phyloP scores from a whole-genome alignment of 2,329 filamentous ascomycete genomes.

The Botrytis elliptica region DNA sequence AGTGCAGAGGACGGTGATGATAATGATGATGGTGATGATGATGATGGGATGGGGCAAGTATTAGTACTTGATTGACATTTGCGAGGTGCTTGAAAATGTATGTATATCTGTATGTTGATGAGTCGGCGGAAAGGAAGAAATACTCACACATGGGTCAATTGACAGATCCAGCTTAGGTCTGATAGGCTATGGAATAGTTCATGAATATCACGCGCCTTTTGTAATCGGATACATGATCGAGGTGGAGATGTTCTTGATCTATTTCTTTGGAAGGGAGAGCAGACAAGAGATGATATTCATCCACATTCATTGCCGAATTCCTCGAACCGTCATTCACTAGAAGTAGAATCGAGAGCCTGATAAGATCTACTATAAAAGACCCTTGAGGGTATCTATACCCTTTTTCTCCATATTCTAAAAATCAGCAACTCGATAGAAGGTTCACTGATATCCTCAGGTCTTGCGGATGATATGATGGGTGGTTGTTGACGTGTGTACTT shows the following conservation, averaged over 20 bases:
- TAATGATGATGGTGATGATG: too few relatives aligned
- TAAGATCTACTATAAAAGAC: too few relatives aligned
- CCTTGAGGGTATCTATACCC: too few relatives aligned
- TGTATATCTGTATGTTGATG: background rate
- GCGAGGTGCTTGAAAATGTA: too few relatives aligned
- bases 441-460: background rate
- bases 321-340: too few relatives aligned
- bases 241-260: background rate
- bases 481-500: background rate
- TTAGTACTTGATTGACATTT: too few relatives aligned
- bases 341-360: too few relatives aligned
- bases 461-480: background rate
- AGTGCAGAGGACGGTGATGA: too few relatives aligned
- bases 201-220: background rate
- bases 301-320: background rate
- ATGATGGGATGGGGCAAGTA: too few relatives aligned
- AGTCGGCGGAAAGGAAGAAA: background rate
- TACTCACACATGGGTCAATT: background rate
- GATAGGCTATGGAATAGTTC: background rate
- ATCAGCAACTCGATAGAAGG: background rate
- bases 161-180: background rate
- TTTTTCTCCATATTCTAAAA: background rate
- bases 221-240: background rate
- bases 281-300: too few relatives aligned
- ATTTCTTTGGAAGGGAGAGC: background rate